Evolutionary conservation across 371 early-diverging fungal genomes (phyloP), one percentile per base, ranked within the genome.

Genomic region (Rhizopus stolonifer): DNA sequence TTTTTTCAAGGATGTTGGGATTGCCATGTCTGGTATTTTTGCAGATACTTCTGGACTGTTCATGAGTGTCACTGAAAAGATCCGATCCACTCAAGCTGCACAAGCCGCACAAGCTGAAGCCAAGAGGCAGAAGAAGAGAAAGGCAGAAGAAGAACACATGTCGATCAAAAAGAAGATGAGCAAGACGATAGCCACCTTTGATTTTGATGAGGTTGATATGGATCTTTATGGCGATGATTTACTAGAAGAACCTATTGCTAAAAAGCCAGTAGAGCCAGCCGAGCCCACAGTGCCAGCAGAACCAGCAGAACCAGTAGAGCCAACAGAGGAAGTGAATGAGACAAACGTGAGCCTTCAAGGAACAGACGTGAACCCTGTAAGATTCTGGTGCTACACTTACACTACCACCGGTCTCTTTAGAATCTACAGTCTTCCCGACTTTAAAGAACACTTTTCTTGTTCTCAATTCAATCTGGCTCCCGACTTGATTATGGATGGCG

Each of bases 341-440:
- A 36, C 51, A 11, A 77, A 77, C 53, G 77, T 73, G 11, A 77
- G 74, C 36, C 53, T 69, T 18, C 49, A 59, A 29, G 72, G 74
- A 2, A 60, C 57, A 8, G 43, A 53, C 11, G 52, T 62, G 2
- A 58, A 51, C 0, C 59, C 47, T 5, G 63, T 65, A 9, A 72
- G 59, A 8, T 70, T 54, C 49, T 78, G 79, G 79, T 66, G 71
- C 18, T 24, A 69, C 2, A 18, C 72, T 1, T 74, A 74, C 48
- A 63, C 66, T 8, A 54, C 50, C n/a, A 64, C 69, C 8, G 70
- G 75, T 5, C 49, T 57, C 1, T 46, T 72, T 11, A 47, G 55
- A 76, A 75, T 93, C 14, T 86, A 81, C 50, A 78, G 71, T 11
- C 68, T 93, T 15, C 90, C 91, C 3, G 86, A 84, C 25, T 83